A percentile compares a stretch with the other conserved stretches of the same genome.
Conservation (phyloP, 2,329 filamentous ascomycete genomes). For the Fusarium sp. region DNA sequence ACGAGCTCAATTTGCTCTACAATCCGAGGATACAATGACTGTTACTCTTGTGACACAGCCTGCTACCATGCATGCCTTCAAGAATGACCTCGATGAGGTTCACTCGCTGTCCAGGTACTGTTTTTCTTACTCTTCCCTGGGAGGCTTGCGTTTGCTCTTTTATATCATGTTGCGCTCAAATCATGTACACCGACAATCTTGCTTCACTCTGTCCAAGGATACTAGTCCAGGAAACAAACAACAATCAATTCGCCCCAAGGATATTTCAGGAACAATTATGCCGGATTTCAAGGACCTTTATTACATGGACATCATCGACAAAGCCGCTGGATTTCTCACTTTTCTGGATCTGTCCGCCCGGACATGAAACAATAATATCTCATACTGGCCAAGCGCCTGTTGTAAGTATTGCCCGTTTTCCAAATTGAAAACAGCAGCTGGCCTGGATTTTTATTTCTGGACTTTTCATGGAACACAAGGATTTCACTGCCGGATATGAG, state of each 20-base stretch:
- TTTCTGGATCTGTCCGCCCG: conserved; percentile 50
- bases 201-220: conserved; percentile 44
- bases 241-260: conserved; percentile 29
- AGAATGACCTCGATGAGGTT: conserved; percentile 69
- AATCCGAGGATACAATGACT: conserved; percentile 62
- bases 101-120: conserved; percentile 73
- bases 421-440: conserved; percentile 43
- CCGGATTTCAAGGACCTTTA: conserved; percentile 24
- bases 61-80: conserved; percentile 67
- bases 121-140: conserved; percentile 62
- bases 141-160: conserved; percentile 56
- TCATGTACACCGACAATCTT: conserved; percentile 49
- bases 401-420: conserved; percentile 57
- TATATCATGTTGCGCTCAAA: conserved; percentile 45
- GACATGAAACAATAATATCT: conserved; percentile 50
- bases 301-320: conserved; percentile 18
- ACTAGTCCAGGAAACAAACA: conserved; percentile 35
- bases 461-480: conserved; percentile 36
- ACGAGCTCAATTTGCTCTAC: conserved; percentile 49
- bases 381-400: conserved; percentile 40
- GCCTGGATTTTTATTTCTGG: conserved; percentile 43
- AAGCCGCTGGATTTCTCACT: conserved; percentile 14
- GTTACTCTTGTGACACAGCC: conserved; percentile 61
- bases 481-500: conserved; percentile 34
- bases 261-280: conserved; percentile 28